A percentile compares a stretch with the other conserved stretches of the same genome.
phyloP scores from a whole-genome alignment of 495 filamentous ascomycete species.

The Diplogelasinospora grovesii region DNA sequence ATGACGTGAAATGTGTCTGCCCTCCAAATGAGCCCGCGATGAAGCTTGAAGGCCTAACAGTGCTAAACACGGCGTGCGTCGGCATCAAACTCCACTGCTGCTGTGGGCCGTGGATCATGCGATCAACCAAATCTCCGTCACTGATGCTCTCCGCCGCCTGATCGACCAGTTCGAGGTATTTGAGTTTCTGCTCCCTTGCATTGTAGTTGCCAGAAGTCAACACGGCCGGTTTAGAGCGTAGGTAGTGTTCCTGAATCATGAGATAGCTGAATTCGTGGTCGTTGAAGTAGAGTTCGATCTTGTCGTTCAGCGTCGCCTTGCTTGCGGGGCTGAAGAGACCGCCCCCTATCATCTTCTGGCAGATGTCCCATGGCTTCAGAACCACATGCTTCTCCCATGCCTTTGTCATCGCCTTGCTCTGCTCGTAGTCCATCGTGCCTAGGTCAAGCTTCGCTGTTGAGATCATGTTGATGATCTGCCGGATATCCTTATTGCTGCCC shows the following conservation, averaged over 20 bases:
- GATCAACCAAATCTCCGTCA: constrained; percentile 92
- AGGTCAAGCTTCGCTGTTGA: constrained; percentile 87
- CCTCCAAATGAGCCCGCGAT: constrained; percentile 66
- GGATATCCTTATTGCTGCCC: constrained; percentile 89
- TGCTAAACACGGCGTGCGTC: constrained; percentile 92
- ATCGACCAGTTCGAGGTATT: constrained; percentile 74
- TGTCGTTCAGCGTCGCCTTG: constrained; percentile 85
- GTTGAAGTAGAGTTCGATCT: constrained; percentile 98
- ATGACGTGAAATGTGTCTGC: constrained; percentile 64
- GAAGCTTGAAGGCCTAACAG: constrained; percentile 86
- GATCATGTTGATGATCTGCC: constrained; percentile 98
- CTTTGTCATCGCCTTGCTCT: constrained; percentile 88
- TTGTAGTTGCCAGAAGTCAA: constrained; percentile 49
- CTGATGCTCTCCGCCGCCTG: constrained; percentile 91
- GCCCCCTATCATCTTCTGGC: constrained; percentile 78
- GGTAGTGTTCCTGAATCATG: constrained; percentile 98
- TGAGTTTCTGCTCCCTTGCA: constrained; percentile 60
- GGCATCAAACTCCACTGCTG: constrained; percentile 99
- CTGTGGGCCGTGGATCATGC: constrained; percentile 96
- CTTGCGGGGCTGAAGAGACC: constrained; percentile 78
- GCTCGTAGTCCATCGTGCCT: constrained; percentile 66
- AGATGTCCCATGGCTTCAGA: constrained; percentile 97
- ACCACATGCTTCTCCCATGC: constrained; percentile 97
- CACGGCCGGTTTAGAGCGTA: constrained; percentile 67
- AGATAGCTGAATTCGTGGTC: constrained; percentile 94